phyloP scores from a whole-genome alignment of 257 asterid genomes.

The Pogostemon cablin region DNA sequence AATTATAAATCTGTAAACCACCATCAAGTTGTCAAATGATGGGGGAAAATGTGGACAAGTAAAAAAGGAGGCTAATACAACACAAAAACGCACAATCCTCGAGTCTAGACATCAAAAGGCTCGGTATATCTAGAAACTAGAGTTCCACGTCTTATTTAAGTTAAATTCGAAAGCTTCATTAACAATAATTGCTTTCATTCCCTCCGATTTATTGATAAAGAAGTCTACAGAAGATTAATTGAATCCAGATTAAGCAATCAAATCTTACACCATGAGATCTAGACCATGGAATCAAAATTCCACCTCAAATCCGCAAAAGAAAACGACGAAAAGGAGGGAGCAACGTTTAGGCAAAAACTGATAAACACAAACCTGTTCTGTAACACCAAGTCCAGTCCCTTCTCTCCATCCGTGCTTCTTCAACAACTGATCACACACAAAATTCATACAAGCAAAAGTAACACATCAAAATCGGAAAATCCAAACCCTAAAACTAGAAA shows the following conservation, averaged over 20 bases:
- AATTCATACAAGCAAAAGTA: neutral
- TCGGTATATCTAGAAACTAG: neutral
- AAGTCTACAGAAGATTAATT: neutral
- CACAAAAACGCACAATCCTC: neutral
- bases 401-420: constrained; percentile 96
- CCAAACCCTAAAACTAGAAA: neutral
- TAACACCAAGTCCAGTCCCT: constrained; percentile 84
- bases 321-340: neutral
- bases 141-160: neutral
- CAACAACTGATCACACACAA: constrained; percentile 54
- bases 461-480: constrained; percentile 17
- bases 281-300: neutral
- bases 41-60: neutral
- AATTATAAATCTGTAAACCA: neutral
- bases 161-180: neutral
- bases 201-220: constrained; percentile 1
- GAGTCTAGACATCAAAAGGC: neutral
- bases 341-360: neutral
- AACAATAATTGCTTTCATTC: constrained; percentile 1
- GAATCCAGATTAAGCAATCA: neutral
- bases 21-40: neutral
- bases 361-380: constrained; percentile 59
- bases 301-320: neutral
- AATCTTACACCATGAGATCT: neutral
- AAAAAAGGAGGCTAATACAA: neutral